Evolutionary conservation across 2,329 filamentous ascomycete genomes (phyloP).

Genomic region (Hypoxylon sp.): DNA sequence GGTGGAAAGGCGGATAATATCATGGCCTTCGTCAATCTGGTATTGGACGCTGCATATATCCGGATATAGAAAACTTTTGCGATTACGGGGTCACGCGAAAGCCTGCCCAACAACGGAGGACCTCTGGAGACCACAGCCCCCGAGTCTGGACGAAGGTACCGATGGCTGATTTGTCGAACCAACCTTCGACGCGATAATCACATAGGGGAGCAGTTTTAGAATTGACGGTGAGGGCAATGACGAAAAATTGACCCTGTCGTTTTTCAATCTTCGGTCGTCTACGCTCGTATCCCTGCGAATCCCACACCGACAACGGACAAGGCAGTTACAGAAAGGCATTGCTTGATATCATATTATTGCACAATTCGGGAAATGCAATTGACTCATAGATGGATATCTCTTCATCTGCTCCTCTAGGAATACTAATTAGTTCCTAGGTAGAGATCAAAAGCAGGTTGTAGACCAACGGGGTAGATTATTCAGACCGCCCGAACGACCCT

Average conservation of each 20-base stretch:
- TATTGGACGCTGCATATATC: background rate
- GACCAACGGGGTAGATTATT: background rate
- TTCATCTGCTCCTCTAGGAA: background rate
- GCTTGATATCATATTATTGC: background rate
- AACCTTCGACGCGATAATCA: slow-evolving; percentile 6
- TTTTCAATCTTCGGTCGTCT: slow-evolving; percentile 3
- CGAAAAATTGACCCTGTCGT: background rate
- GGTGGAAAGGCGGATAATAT: slow-evolving; percentile 3
- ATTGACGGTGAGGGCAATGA: slow-evolving; percentile 14
- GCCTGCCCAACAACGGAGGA: background rate
- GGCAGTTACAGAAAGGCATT: background rate
- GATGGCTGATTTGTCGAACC: background rate
- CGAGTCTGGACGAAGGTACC: background rate
- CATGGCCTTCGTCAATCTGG: background rate
- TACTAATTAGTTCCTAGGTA: background rate
- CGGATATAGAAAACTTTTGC: slow-evolving; percentile 3
- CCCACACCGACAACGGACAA: background rate
- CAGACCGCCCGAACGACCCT: background rate
- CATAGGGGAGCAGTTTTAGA: slow-evolving; percentile 1
- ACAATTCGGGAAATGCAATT: background rate
- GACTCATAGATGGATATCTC: background rate
- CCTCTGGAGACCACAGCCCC: background rate
- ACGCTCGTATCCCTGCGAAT: slow-evolving; percentile 8
- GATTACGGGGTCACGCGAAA: slow-evolving; percentile 6
- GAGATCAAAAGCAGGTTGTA: background rate